Evolutionary conservation across 108 stramenopile genomes (phyloP), one percentile per base, ranked within the genome.

Genomic region (Aureococcus anophagefferens): DNA sequence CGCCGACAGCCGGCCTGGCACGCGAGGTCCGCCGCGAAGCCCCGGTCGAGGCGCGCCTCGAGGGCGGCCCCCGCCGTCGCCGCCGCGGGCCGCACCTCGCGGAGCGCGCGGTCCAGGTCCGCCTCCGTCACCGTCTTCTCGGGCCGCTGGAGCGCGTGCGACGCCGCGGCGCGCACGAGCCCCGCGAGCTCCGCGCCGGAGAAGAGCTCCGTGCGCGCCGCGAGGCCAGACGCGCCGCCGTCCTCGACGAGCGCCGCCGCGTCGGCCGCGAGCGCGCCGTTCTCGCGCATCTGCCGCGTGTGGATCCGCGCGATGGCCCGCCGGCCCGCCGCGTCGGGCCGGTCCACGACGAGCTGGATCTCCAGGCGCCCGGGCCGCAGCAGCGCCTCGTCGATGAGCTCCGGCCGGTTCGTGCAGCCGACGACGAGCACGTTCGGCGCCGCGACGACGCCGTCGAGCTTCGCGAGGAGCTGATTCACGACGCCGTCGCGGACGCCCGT

Each of bases 371-470:
- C 97, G 11, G 95, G 94, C 35, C 95, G 82, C 33, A 93, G 81
- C 33, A 98, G 79, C 15, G 95, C 94, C 25, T 84, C 84, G 77
- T 98, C 95, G 46, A 98, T 46, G 30, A 94, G 79, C 76, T 98
- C 97, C 35, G 89, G 87, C 59, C 95, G 84, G 80, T 96, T 96
- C 5, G 97, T 98, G 72, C 93, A 93, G 17, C 93, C 97, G 74
- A 98, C 93, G 62, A 98, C 80, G 62, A 98, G 84, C 0, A 98
- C 90, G 70, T 91, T 91, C 31, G 78, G 83, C 0, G 89, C 74
- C 15, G 85, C 78, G 34, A 89, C 77, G 14, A 91, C 87, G 25
- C 90, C 89, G 81, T 91, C 90, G 65, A 91, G 66, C 63, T 91
- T 89, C 37, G 90, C 77, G 4, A 91, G 72, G 37, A 91, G 89